These are phyloP conservation scores for Chrysosporium keratinophilum DNA, from an alignment of 2,329 filamentous ascomycete genomes.

Conservation along the genomic window DNA sequence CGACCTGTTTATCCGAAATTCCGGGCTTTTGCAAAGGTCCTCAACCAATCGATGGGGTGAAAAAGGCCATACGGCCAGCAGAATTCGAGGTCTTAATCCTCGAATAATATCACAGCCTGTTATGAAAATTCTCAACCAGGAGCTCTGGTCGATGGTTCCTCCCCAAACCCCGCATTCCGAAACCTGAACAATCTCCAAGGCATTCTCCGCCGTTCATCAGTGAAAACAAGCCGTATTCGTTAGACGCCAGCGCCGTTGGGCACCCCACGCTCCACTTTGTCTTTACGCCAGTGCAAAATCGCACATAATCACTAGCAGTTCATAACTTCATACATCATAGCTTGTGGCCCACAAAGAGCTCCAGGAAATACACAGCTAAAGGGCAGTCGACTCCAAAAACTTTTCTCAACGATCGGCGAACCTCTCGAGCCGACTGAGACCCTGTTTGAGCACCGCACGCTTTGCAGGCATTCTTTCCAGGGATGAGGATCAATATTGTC, in stretches of 20 bases:
- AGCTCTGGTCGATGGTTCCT: not conserved
- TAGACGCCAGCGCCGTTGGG: not conserved
- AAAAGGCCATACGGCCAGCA: not conserved
- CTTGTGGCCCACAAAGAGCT: too few relatives aligned
- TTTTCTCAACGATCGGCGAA: too few relatives aligned
- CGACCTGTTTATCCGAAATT: too few relatives aligned
- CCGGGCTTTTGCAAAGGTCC: too few relatives aligned
- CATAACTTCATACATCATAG: too few relatives aligned
- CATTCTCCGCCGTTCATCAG: not conserved
- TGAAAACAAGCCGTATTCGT: not conserved
- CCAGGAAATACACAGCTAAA: too few relatives aligned
- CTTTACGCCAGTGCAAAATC: too few relatives aligned
- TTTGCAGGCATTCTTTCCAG: constrained; percentile 9
- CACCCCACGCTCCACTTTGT: not conserved
- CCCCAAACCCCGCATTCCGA: constrained; percentile 9
- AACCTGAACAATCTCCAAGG: not conserved
- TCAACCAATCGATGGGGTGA: too few relatives aligned
- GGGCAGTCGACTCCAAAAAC: too few relatives aligned
- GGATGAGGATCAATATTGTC: constrained; percentile 5
- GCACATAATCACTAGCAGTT: too few relatives aligned
- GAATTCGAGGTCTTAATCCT: constrained; percentile 2
- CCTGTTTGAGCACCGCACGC: constrained; percentile 6
- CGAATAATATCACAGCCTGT: constrained; percentile 3
- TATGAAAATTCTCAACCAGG: not conserved
- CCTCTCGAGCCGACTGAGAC: not conserved